These are phyloP conservation scores for Heterobasidion irregulare DNA, from an alignment of 1,284 basidiomycete species.

Conservation along the genomic window DNA sequence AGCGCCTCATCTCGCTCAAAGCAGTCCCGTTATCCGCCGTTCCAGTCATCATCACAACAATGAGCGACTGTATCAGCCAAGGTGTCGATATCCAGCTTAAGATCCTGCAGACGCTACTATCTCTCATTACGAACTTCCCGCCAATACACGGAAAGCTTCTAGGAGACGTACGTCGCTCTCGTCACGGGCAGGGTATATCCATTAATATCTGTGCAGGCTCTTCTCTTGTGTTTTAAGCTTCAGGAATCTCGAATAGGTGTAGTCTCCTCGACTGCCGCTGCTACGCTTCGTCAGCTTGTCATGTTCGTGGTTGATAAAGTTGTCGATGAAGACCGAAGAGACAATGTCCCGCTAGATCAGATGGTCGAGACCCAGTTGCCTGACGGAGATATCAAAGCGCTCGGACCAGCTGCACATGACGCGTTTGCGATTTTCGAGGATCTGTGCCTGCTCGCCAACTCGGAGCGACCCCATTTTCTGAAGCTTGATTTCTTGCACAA, in stretches of 20 bases:
- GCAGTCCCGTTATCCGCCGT: slow-evolving; percentile 79
- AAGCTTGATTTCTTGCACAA: slow-evolving; percentile 82
- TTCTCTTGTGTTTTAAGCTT: slow-evolving; percentile 88
- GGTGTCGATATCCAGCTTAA: slow-evolving; percentile 94
- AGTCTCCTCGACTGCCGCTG: slow-evolving; percentile 95
- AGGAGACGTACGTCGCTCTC: slow-evolving; percentile 54
- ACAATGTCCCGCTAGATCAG: slow-evolving; percentile 22
- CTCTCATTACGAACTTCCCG: slow-evolving; percentile 81
- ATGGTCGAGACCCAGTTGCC: slow-evolving; percentile 48
- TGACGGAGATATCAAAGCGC: slow-evolving; percentile 46
- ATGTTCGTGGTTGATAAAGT: slow-evolving; percentile 99
- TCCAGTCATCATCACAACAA: slow-evolving; percentile 71
- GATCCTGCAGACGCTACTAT: slow-evolving; percentile 85
- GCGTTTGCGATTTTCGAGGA: slow-evolving; percentile 88
- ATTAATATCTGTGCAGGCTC: slow-evolving; percentile 41
- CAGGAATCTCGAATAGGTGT: slow-evolving; percentile 95
- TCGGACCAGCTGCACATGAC: slow-evolving; percentile 81
- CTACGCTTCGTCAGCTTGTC: slow-evolving; percentile 91
- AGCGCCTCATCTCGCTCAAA: slow-evolving; percentile 82
- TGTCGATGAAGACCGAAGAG: slow-evolving; percentile 65
- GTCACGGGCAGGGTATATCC: not conserved
- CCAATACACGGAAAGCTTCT: slow-evolving; percentile 74
- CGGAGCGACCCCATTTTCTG: slow-evolving; percentile 78
- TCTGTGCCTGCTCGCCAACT: slow-evolving; percentile 79
- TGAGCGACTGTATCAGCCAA: slow-evolving; percentile 82